A percentile compares a stretch with the other conserved stretches of the same genome.
Conservation (phyloP, 306 rosid genomes). For the Hippophae rhamnoides region DNA sequence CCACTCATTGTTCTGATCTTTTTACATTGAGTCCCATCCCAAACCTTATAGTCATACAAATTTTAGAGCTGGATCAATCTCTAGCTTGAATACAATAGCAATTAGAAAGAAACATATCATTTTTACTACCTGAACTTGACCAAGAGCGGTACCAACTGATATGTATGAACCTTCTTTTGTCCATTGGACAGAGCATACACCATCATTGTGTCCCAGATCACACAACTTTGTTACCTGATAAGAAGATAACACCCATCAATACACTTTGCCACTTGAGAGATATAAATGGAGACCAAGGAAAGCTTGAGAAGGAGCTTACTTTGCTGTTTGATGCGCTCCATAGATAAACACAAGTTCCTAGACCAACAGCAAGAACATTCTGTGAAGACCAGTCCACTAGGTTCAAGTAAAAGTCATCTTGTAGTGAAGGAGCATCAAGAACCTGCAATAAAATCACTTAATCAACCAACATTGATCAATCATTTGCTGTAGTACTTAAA, state of each 20-base stretch:
- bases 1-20: constrained; percentile 94
- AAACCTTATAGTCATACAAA: constrained; percentile 35
- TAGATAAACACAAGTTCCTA: constrained; percentile 88
- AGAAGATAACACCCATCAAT: no score
- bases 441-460: constrained; percentile 40
- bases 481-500: neutral
- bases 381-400: constrained; percentile 99
- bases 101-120: neutral
- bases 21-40: constrained; percentile 93
- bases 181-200: constrained; percentile 96
- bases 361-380: constrained; percentile 85
- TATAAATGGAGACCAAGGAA: no score
- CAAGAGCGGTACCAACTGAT: constrained; percentile 77
- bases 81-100: neutral
- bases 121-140: constrained; percentile 85
- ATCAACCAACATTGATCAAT: constrained; percentile 6
- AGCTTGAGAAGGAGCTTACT: constrained; percentile 19
- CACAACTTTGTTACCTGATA: constrained; percentile 86
- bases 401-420: constrained; percentile 96
- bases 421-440: constrained; percentile 97
- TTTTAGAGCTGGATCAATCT: constrained; percentile 6
- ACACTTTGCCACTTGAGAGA: no score
- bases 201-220: constrained; percentile 95
- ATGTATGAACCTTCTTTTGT: constrained; percentile 90
- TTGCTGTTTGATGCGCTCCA: constrained; percentile 97